Percentiles rank a stretch among this genome's conserved stretches.
These are phyloP conservation scores for Paraurostyla sp. DNA, from an alignment of 73 alveolate species.

Conservation along the genomic window DNA sequence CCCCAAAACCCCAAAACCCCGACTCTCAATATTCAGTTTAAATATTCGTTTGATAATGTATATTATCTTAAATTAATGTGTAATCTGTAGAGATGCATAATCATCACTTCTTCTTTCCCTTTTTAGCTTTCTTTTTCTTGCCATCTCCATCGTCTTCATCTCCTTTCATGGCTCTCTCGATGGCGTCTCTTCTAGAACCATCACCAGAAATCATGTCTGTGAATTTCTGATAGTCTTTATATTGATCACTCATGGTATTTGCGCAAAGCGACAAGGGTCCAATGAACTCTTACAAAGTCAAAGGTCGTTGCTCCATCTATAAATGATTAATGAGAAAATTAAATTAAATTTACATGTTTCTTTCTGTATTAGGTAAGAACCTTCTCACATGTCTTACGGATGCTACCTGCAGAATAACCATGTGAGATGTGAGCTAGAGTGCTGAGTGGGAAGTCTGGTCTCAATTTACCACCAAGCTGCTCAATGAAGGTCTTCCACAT, in stretches of 20 bases:
- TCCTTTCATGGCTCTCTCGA: conserved; percentile 69
- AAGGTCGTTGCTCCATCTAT: conserved; percentile 80
- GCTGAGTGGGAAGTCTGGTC: conserved; percentile 84
- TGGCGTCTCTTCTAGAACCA: conserved; percentile 71
- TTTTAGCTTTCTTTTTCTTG: conserved; percentile 77
- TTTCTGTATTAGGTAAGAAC: conserved; percentile 84
- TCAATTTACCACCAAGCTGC: conserved; percentile 75
- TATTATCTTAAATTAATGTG: no score
- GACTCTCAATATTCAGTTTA: no score
- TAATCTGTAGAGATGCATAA: no score
- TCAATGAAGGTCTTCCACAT: conserved; percentile 86
- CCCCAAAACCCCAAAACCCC: no score
- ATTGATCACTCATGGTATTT: conserved; percentile 72
- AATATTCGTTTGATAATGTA: no score
- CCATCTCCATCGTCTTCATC: conserved; percentile 75
- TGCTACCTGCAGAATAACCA: conserved; percentile 88
- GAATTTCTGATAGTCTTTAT: conserved; percentile 72
- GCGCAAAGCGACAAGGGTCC: conserved; percentile 85
- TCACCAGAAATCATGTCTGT: conserved; percentile 73
- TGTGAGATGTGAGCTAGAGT: conserved; percentile 91
- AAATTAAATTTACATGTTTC: conserved; percentile 61
- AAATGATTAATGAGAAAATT: conserved; percentile 16
- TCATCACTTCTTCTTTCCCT: conserved; percentile 75
- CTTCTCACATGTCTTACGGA: conserved; percentile 79
- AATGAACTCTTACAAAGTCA: conserved; percentile 79